Conservation (phyloP, 176 grass and related monocot species). For the Triticum dicoccoides region DNA sequence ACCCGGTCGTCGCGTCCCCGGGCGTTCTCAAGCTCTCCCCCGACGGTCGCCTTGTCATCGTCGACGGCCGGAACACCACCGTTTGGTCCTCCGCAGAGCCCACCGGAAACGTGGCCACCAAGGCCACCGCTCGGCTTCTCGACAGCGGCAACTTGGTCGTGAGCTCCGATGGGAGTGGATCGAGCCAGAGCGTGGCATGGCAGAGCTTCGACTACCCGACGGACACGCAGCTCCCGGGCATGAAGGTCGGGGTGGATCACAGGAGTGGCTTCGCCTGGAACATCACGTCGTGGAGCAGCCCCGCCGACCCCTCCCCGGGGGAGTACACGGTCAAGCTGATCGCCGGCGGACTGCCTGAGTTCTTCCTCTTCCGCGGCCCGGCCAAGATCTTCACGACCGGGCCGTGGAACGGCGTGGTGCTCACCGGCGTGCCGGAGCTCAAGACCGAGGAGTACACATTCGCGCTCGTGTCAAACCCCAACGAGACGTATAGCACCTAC, state of each 20-base stretch:
- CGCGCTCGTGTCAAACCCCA: neutral
- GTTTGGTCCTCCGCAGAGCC: conserved; percentile 31
- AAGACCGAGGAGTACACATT: conserved; percentile 27
- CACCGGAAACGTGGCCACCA: neutral
- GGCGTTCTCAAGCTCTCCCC: conserved; percentile 29
- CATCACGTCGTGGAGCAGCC: conserved; percentile 47
- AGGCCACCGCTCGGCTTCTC: conserved; percentile 5
- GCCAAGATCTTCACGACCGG: conserved; percentile 19
- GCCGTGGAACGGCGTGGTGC: conserved; percentile 46
- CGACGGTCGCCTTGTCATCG: conserved; percentile 26
- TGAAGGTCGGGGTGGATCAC: conserved; percentile 49
- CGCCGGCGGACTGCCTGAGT: conserved; percentile 24
- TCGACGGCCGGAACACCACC: conserved; percentile 21
- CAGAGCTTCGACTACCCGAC: conserved; percentile 62
- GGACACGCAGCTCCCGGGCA: conserved; percentile 47
- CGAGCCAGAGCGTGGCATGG: conserved; percentile 21
- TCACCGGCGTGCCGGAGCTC: conserved; percentile 40
- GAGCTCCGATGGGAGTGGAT: conserved; percentile 20
- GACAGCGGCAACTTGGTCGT: conserved; percentile 51
- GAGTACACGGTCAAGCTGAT: conserved; percentile 36
- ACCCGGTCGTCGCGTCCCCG: neutral
- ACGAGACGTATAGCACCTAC: conserved; percentile 42
- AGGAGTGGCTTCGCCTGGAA: conserved; percentile 27
- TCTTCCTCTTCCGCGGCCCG: conserved; percentile 28
- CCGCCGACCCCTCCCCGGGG: conserved; percentile 40